Percentiles rank a stretch among this genome's conserved stretches.
These are phyloP conservation scores for Helichrysum umbraculigerum DNA, from an alignment of 129 eudicot genomes.

Conservation along the genomic window DNA sequence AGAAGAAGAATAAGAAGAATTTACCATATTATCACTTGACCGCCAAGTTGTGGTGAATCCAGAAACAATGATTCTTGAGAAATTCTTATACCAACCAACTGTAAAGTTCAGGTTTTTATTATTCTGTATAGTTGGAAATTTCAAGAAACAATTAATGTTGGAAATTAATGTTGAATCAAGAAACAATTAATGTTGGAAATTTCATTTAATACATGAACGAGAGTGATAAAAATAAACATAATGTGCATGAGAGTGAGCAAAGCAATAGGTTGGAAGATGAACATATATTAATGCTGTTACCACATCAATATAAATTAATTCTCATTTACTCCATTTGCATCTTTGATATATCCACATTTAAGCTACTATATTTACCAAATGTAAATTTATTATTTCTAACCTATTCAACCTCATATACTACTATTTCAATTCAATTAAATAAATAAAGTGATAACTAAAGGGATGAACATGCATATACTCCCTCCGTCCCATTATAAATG, in stretches of 20 bases:
- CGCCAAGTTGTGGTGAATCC: background rate
- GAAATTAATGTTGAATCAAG: no score
- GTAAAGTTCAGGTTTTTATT: background rate
- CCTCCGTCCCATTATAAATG: no score
- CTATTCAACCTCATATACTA: no score
- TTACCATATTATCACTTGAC: conserved; percentile 20
- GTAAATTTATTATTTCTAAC: no score
- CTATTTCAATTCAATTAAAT: no score
- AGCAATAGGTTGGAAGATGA: conserved; percentile 18
- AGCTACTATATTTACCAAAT: no score
- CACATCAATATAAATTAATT: conserved; percentile 4
- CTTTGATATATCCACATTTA: background rate
- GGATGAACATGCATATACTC: no score
- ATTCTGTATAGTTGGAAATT: background rate
- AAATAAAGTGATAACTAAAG: no score
- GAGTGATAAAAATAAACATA: background rate
- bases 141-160: no score
- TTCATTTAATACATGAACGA: background rate
- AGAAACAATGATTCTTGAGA: background rate
- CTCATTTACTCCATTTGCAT: background rate
- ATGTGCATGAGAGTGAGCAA: conserved; percentile 5
- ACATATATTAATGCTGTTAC: background rate
- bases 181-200: no score
- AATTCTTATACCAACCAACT: background rate
- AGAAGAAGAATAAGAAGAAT: background rate